Percentiles rank a stretch among this genome's conserved stretches.
phyloP scores from a whole-genome alignment of 2,329 filamentous ascomycete genomes.

The Fusarium phyllophilum region DNA sequence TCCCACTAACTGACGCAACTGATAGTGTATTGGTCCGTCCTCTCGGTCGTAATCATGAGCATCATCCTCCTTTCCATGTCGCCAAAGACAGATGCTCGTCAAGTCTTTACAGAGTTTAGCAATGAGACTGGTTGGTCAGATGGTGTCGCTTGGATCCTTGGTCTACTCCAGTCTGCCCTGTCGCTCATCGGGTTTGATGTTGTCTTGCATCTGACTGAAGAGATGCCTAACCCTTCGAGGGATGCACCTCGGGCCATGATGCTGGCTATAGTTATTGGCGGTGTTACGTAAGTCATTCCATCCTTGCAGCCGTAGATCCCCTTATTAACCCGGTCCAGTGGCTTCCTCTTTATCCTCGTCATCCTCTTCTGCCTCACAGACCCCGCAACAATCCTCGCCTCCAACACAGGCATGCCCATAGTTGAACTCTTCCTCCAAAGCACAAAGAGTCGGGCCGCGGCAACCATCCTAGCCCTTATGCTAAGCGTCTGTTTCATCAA shows the following conservation, averaged over 20 bases:
- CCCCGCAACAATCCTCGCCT: slow-evolving; percentile 47
- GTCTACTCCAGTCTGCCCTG: slow-evolving; percentile 53
- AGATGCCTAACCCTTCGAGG: slow-evolving; percentile 55
- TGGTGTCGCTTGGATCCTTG: slow-evolving; percentile 59
- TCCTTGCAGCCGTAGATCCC: rapidly evolving
- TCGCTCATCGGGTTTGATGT: slow-evolving; percentile 56
- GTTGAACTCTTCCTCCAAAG: slow-evolving; percentile 57
- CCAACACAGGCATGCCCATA: slow-evolving; percentile 57
- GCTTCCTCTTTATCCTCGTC: slow-evolving; percentile 52
- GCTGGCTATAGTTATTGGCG: slow-evolving; percentile 54
- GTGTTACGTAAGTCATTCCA: slow-evolving; percentile 50
- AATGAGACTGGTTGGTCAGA: slow-evolving; percentile 59
- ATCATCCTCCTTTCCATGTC: slow-evolving; percentile 54
- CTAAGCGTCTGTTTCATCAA: slow-evolving; percentile 57
- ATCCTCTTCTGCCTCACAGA: slow-evolving; percentile 56
- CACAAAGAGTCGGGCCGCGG: slow-evolving; percentile 53
- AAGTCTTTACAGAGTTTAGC: slow-evolving; percentile 56
- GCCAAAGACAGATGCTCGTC: slow-evolving; percentile 52
- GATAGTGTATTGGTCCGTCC: slow-evolving; percentile 55
- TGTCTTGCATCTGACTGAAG: slow-evolving; percentile 57
- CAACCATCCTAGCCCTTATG: slow-evolving; percentile 50
- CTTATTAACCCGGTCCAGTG: slow-evolving; percentile 33
- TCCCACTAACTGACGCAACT: rapidly evolving
- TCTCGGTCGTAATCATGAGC: slow-evolving; percentile 55
- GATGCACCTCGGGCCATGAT: slow-evolving; percentile 57